Conservation (phyloP, 441 rosid species). For the Pelargonium citronellum region DNA sequence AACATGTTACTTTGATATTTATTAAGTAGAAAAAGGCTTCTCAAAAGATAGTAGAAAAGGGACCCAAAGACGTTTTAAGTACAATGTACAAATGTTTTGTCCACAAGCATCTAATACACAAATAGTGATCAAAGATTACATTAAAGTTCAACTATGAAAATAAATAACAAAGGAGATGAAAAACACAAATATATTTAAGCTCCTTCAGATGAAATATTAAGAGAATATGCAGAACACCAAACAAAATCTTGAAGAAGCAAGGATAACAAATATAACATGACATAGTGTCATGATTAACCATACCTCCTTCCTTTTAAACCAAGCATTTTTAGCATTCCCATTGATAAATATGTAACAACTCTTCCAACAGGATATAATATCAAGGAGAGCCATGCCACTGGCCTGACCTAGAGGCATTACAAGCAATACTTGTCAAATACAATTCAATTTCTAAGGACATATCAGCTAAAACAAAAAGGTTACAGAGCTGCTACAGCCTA, state of each 20-base stretch:
- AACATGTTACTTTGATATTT: too few relatives aligned
- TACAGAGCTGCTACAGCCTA: constrained; percentile 8
- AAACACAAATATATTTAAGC: not conserved
- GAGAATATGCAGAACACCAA: not conserved
- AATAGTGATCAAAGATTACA: too few relatives aligned
- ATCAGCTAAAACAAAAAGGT: constrained; percentile 21
- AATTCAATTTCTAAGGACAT: constrained; percentile 14
- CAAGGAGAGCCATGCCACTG: constrained; percentile 99
- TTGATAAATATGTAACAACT: constrained; percentile 80
- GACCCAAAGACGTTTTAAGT: too few relatives aligned
- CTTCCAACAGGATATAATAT: constrained; percentile 92
- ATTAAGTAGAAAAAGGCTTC: too few relatives aligned
- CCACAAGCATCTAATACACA: too few relatives aligned
- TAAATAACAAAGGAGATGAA: too few relatives aligned
- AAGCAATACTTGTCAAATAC: constrained; percentile 33
- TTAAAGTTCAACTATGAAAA: too few relatives aligned
- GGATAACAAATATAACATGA: constrained; percentile 10
- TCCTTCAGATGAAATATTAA: not conserved
- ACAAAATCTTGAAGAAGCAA: constrained; percentile 11
- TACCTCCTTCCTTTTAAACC: constrained; percentile 96
- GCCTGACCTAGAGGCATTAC: constrained; percentile 81
- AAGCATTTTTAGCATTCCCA: constrained; percentile 94
- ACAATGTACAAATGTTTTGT: too few relatives aligned
- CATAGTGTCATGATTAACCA: constrained; percentile 19
- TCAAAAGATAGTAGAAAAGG: too few relatives aligned